These are phyloP conservation scores for Cladorrhinum sp. DNA, from an alignment of 2,329 filamentous ascomycete genomes.

Conservation along the genomic window DNA sequence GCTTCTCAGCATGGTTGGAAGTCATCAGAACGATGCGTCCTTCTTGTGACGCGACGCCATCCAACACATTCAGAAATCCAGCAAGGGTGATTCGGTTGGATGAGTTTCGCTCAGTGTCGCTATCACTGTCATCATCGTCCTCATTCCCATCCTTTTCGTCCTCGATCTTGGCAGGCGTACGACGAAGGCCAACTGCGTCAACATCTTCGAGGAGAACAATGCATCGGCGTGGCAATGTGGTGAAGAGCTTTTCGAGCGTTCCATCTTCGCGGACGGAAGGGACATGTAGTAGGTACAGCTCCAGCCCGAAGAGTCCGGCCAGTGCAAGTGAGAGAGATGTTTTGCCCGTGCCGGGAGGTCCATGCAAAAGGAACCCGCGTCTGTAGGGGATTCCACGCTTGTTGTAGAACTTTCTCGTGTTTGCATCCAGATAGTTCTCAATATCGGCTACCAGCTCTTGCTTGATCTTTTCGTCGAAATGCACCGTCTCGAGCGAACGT, in stretches of 20 bases:
- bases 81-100: constrained; percentile 50
- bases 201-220: constrained; percentile 57
- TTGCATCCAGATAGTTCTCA: constrained; percentile 60
- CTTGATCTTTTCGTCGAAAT: constrained; percentile 45
- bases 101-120: constrained; percentile 7
- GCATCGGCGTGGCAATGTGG: constrained; percentile 32
- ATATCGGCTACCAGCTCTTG: constrained; percentile 67
- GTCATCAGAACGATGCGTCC: constrained; percentile 73
- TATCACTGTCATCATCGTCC: constrained; percentile 21
- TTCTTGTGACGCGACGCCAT: constrained; percentile 67
- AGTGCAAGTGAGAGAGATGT: constrained; percentile 73
- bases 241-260: constrained; percentile 34
- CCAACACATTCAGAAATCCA: constrained; percentile 66
- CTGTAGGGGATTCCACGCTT: constrained; percentile 72
- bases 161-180: constrained; percentile 14
- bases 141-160: constrained; percentile 25
- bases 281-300: constrained; percentile 70
- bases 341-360: constrained; percentile 72
- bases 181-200: constrained; percentile 49
- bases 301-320: constrained; percentile 67
- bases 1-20: constrained; percentile 62
- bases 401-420: constrained; percentile 61
- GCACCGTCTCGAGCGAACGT: constrained; percentile 35
- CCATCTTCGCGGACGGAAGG: constrained; percentile 39
- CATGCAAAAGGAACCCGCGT: constrained; percentile 68